These are phyloP conservation scores for Chytridium lagenaria DNA, from an alignment of 371 early-diverging fungal species.

Conservation along the genomic window DNA sequence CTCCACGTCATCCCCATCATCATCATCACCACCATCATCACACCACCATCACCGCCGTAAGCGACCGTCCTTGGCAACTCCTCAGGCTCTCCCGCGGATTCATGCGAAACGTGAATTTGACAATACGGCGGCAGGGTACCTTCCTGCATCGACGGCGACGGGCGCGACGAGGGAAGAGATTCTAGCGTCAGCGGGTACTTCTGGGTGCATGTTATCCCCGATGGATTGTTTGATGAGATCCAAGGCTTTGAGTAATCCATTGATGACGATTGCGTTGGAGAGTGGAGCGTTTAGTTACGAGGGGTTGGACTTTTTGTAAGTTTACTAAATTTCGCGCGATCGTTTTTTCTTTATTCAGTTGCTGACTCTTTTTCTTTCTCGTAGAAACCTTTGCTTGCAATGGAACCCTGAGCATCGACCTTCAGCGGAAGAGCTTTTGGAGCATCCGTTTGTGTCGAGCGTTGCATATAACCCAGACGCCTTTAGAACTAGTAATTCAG, in stretches of 20 bases:
- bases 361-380: background rate
- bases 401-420: constrained; percentile 29
- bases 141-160: background rate
- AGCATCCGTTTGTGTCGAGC: constrained; percentile 13
- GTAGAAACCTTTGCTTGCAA: constrained; percentile 33
- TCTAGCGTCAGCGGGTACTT: constrained; percentile 25
- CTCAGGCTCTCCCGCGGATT: constrained; percentile 10
- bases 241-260: constrained; percentile 22
- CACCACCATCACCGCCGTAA: background rate
- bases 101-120: background rate
- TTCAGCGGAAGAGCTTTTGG: constrained; percentile 18
- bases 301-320: constrained; percentile 32
- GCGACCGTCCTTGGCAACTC: constrained; percentile 2
- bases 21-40: background rate
- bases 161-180: constrained; percentile 12
- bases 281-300: constrained; percentile 15
- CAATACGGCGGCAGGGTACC: background rate
- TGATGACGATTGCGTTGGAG: constrained; percentile 25
- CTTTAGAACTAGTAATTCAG: no score
- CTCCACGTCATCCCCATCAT: no score
- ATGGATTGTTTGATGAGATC: constrained; percentile 22
- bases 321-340: background rate
- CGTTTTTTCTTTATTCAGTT: background rate
- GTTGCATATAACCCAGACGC: background rate
- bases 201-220: constrained; percentile 7